phyloP scores from a whole-genome alignment of 352 stramenopile species.

The Globisporangium polare region DNA sequence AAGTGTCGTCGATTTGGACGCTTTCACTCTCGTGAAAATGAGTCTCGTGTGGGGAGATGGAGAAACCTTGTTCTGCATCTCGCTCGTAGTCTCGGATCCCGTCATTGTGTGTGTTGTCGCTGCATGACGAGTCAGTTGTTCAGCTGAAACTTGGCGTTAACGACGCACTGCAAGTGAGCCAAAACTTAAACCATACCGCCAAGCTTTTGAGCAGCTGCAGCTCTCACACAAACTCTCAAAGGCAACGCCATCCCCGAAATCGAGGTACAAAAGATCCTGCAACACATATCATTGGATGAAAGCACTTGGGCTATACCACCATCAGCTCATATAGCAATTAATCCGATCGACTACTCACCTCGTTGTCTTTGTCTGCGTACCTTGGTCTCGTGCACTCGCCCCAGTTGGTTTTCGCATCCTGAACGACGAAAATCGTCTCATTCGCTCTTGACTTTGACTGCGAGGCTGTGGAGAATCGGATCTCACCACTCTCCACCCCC shows the following conservation, averaged over 20 bases:
- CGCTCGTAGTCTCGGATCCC: background rate
- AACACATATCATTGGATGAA: background rate
- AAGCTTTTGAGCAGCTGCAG: background rate
- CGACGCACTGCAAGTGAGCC: background rate
- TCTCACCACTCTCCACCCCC: too few species aligned
- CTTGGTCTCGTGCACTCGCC: background rate
- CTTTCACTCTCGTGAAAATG: background rate
- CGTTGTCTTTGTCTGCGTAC: background rate
- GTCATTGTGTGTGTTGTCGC: background rate
- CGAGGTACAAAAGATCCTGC: background rate
- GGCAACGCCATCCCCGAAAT: too few species aligned
- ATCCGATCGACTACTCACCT: background rate
- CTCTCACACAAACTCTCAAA: background rate
- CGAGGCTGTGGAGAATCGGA: background rate
- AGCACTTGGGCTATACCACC: too few species aligned
- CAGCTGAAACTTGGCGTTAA: background rate
- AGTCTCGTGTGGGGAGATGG: background rate
- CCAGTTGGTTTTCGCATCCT: slow-evolving; percentile 18
- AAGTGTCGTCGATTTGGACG: background rate
- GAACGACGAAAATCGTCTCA: slow-evolving; percentile 13
- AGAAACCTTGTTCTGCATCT: background rate
- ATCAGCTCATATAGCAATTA: background rate
- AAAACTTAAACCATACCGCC: background rate
- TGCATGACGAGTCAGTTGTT: background rate
- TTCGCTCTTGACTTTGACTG: background rate